Conservation (phyloP, 2,329 filamentous ascomycete species). For the Colletotrichum scovillei region DNA sequence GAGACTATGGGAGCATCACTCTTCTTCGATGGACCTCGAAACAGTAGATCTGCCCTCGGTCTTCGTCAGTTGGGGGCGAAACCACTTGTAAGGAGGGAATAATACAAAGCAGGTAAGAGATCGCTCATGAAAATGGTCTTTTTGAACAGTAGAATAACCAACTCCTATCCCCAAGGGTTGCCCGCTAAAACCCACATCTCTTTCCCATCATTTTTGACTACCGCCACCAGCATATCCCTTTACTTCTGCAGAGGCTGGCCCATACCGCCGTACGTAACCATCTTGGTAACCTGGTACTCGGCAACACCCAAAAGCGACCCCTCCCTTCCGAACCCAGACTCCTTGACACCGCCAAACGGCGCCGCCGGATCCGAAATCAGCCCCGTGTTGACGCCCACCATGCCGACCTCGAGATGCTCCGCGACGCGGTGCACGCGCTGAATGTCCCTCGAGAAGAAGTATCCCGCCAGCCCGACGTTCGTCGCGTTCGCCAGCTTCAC, state of each 20-base stretch:
- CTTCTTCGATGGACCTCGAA: too few relatives aligned
- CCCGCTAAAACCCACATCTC: not conserved
- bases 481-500: slow-evolving; percentile 83
- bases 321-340: slow-evolving; percentile 84
- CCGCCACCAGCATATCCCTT: too few relatives aligned
- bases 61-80: too few relatives aligned
- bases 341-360: slow-evolving; percentile 84
- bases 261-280: slow-evolving; percentile 43
- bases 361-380: slow-evolving; percentile 68
- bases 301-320: slow-evolving; percentile 81
- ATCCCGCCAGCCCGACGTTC: slow-evolving; percentile 90
- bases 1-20: too few relatives aligned
- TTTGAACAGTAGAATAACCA: not conserved
- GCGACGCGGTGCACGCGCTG: slow-evolving; percentile 71
- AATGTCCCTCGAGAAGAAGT: slow-evolving; percentile 84
- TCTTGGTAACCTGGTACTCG: slow-evolving; percentile 82
- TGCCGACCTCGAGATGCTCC: slow-evolving; percentile 82
- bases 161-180: slow-evolving; percentile 5
- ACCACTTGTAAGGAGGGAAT: too few relatives aligned
- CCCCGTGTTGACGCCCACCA: slow-evolving; percentile 88
- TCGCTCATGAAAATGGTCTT: not conserved
- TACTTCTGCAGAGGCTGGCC: slow-evolving; percentile 35
- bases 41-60: too few relatives aligned
- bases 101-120: too few relatives aligned
- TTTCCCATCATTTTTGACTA: not conserved